phyloP scores from a whole-genome alignment of 78 protist genomes.

The Dictyostelium capitatum region DNA sequence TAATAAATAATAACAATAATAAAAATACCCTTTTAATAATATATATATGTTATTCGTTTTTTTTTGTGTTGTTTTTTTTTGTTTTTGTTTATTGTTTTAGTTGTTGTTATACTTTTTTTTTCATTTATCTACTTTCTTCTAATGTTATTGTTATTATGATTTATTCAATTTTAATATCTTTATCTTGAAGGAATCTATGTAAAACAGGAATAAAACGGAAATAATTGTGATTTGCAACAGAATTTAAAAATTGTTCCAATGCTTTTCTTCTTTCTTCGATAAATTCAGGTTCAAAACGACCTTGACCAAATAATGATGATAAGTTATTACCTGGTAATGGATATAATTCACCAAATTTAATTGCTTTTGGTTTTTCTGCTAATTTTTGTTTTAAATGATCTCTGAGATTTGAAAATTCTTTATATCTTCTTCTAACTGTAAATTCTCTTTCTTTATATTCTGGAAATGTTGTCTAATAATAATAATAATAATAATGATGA shows the following conservation, averaged over 20 bases:
- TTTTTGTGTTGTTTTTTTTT: background rate
- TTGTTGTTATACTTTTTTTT: too few relatives aligned
- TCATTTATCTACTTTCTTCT: too few relatives aligned
- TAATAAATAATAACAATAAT: background rate
- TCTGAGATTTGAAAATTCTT: constrained; percentile 82
- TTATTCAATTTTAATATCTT: constrained; percentile 23
- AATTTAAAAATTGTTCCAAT: constrained; percentile 80
- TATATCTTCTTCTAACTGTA: constrained; percentile 82
- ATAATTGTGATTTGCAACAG: constrained; percentile 76
- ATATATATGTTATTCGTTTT: too few relatives aligned
- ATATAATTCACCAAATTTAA: constrained; percentile 76
- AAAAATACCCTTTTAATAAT: too few relatives aligned
- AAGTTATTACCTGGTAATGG: constrained; percentile 81
- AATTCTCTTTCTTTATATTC: constrained; percentile 82
- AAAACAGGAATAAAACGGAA: constrained; percentile 69
- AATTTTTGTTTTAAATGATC: constrained; percentile 78
- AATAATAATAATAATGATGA: background rate
- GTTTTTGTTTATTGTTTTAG: background rate
- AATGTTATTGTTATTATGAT: background rate
- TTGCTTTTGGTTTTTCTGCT: constrained; percentile 79
- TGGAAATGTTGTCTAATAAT: constrained; percentile 86
- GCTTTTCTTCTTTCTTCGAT: constrained; percentile 84
- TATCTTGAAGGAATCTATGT: constrained; percentile 78
- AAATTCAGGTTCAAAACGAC: constrained; percentile 82
- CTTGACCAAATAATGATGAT: constrained; percentile 83